phyloP scores from a whole-genome alignment of 768 basidiomycete species.

The Xanthoconium stramineum region DNA sequence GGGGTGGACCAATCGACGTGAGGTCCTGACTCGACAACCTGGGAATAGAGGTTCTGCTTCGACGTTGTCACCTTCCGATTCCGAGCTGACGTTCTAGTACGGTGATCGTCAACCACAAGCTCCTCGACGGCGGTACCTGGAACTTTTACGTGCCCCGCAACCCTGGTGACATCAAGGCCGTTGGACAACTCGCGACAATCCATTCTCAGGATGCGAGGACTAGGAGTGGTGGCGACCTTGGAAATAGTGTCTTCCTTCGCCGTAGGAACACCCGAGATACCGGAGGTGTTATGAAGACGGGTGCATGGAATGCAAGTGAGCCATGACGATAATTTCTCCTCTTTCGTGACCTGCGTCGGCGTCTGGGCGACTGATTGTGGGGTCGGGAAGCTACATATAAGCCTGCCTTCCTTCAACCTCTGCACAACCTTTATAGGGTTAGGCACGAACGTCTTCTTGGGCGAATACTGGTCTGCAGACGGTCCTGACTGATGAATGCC shows the following conservation, averaged over 20 bases:
- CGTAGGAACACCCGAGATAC: background rate
- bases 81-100: no score
- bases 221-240: background rate
- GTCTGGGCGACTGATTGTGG: background rate
- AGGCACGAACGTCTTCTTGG: background rate
- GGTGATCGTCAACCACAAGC: no score
- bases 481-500: no score
- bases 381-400: background rate
- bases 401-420: background rate
- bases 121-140: no score
- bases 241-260: background rate
- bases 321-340: background rate
- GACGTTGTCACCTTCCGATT: background rate
- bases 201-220: background rate
- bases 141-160: no score
- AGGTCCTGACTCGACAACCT: no score
- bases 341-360: background rate
- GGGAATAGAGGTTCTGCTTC: background rate
- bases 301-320: slow-evolving; percentile 1
- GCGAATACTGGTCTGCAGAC: no score
- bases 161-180: no score
- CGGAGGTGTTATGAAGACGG: background rate
- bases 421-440: background rate
- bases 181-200: background rate
- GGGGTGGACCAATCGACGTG: background rate